Conservation (phyloP, 345 rosid species). For the Salix arbutifolia region DNA sequence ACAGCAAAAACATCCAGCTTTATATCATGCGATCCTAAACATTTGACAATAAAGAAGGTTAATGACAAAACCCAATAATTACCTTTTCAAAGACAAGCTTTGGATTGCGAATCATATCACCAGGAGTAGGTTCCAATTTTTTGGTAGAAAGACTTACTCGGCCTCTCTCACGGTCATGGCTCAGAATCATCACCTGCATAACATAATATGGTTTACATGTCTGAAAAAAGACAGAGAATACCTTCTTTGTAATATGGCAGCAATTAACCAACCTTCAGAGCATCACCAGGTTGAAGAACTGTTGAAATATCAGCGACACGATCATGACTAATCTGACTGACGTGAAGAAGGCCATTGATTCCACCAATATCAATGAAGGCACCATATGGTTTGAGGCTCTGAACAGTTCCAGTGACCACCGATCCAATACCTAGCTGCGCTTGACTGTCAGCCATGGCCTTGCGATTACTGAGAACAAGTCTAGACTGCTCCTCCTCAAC, state of each 20-base stretch:
- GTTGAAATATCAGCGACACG: conserved; percentile 89
- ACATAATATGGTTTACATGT: conserved; percentile 2
- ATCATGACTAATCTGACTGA: conserved; percentile 96
- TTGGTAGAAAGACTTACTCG: conserved; percentile 96
- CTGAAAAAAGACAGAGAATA: neutral
- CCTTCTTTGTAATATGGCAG: neutral
- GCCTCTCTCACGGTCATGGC: conserved; percentile 97
- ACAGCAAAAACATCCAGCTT: neutral
- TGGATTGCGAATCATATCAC: conserved; percentile 98
- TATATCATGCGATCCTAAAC: neutral
- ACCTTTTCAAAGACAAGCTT: conserved; percentile 98
- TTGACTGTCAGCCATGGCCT: conserved; percentile 97
- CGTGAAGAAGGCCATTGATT: conserved; percentile 94
- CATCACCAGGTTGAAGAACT: conserved; percentile 97
- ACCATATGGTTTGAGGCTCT: conserved; percentile 95
- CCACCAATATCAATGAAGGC: conserved; percentile 98
- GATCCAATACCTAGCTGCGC: conserved; percentile 96
- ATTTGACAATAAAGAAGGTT: neutral
- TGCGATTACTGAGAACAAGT: conserved; percentile 91
- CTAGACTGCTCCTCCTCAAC: conserved; percentile 92
- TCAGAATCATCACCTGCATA: conserved; percentile 83
- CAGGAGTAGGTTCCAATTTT: conserved; percentile 96
- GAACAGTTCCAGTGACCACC: conserved; percentile 80
- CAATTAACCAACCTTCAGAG: conserved; percentile 53
- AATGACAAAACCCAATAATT: neutral